phyloP scores from a whole-genome alignment of 2,329 filamentous ascomycete species.

The Calonectria montana region DNA sequence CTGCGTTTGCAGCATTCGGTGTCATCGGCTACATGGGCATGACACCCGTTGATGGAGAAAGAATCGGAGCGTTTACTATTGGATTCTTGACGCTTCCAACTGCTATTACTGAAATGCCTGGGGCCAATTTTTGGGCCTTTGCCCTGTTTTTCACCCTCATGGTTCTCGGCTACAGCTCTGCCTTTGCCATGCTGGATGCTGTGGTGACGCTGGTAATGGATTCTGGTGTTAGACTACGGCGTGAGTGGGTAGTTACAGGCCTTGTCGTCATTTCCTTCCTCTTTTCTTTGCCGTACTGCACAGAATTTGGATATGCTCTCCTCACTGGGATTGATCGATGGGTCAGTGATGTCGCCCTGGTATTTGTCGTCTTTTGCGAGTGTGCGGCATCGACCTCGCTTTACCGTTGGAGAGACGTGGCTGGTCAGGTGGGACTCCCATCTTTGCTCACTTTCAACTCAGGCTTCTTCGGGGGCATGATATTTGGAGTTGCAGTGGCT shows the following conservation, averaged over 20 bases:
- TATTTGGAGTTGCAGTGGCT: conserved; percentile 62
- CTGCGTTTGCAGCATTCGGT: conserved; percentile 62
- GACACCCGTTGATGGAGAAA: conserved; percentile 49
- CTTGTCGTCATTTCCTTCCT: conserved; percentile 63
- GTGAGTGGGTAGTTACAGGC: conserved; percentile 59
- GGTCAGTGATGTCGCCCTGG: conserved; percentile 65
- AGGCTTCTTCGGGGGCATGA: conserved; percentile 64
- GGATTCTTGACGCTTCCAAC: conserved; percentile 69
- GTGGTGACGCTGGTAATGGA: conserved; percentile 66
- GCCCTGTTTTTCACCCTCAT: conserved; percentile 69
- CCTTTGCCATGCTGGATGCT: conserved; percentile 70
- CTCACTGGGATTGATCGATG: conserved; percentile 66
- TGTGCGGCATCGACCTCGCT: conserved; percentile 63
- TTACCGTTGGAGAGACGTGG: conserved; percentile 63
- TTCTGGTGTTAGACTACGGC: conserved; percentile 51
- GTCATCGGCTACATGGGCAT: conserved; percentile 61
- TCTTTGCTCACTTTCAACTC: conserved; percentile 59
- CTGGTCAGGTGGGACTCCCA: conserved; percentile 55
- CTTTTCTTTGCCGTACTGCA: conserved; percentile 67
- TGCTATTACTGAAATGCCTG: conserved; percentile 67
- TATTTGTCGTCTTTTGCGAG: conserved; percentile 66
- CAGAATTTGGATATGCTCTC: conserved; percentile 67
- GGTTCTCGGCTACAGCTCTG: conserved; percentile 67
- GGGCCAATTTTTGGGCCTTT: conserved; percentile 68
- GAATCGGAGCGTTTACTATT: conserved; percentile 66